These are phyloP conservation scores for Lanmaoa pseudosensibilis DNA, from an alignment of 768 basidiomycete species.

Conservation along the genomic window DNA sequence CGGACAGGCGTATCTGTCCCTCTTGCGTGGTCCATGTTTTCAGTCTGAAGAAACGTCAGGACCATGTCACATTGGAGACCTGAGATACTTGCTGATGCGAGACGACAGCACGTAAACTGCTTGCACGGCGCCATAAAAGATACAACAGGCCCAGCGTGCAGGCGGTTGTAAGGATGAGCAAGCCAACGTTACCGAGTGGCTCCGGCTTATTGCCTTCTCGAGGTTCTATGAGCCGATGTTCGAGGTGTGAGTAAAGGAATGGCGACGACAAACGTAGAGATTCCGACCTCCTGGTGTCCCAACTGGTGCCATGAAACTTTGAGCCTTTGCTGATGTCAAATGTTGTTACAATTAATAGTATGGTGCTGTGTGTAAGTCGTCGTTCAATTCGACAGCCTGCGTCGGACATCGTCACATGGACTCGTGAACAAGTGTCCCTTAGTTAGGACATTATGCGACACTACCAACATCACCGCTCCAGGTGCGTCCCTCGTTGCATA, in stretches of 20 bases:
- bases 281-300: conserved; percentile 25
- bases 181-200: conserved; percentile 56
- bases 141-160: conserved; percentile 59
- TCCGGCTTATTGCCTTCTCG: conserved; percentile 58
- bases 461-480: no score
- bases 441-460: no score
- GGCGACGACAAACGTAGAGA: neutral
- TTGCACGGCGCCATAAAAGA: conserved; percentile 62
- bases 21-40: conserved; percentile 53
- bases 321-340: neutral
- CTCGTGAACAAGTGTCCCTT: no score
- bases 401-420: no score
- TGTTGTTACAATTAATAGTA: neutral
- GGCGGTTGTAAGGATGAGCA: conserved; percentile 57
- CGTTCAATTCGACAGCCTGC: neutral
- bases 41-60: conserved; percentile 41
- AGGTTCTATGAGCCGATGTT: conserved; percentile 47
- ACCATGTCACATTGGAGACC: neutral
- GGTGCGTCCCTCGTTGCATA: no score
- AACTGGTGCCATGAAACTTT: conserved; percentile 21
- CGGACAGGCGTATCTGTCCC: conserved; percentile 64
- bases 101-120: conserved; percentile 54
- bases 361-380: neutral
- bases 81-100: conserved; percentile 54
- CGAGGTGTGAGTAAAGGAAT: neutral